Base-by-base conservation (phyloP, 2,329 filamentous ascomycete species). In the Teratosphaeria pseudoeucalypti region DNA sequence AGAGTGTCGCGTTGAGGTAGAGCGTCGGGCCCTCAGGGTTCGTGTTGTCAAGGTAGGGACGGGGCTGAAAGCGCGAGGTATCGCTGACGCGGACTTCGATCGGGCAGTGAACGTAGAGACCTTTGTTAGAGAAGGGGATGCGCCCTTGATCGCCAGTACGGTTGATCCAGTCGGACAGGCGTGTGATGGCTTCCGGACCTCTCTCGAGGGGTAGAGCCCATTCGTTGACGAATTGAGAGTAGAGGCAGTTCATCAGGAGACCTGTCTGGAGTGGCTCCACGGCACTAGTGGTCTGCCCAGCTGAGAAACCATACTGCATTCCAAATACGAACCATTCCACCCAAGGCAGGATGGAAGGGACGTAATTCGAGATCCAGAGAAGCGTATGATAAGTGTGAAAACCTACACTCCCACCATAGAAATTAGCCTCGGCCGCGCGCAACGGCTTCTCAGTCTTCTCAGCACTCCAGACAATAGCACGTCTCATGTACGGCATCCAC, bases 141-240 rank as follows among this genome's bases (percentile, higher is more conserved):
- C 80, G 78, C 52, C 69, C 47, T 78, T 77, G 7, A 83, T 81
- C 72, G 86, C 85, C 76, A 67, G 94, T 88, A 19, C 83, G 81
- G 56, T 89, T 87, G 57, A 99, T 80, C 94, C 94, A 99, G 55
- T 89, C 87, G 47, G 87, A 89, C 12, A 99, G 81, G 10, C 94
- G 85, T 34, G 79, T 82, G 52, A 99, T 83, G 7, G 90, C 92
- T 74, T 96, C 92, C 14, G 92, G 92, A 0, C 94, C 94, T 65
- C 88, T 87, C 63, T 85, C 79, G 0, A 99, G 80, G 1, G 94
- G 92, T 6, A 99, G 82, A 0, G 92, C 92, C 94, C 94, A 99
- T 73, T 99, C 94, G 73, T 99, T 96, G 65, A 99, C 94, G 68
- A 90, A 96, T 71, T 99, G 94, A n/a, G 89, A 92, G 78, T 96